Conservation (phyloP, 2,329 filamentous ascomycete genomes). For the Pseudogymnoascus sp. region DNA sequence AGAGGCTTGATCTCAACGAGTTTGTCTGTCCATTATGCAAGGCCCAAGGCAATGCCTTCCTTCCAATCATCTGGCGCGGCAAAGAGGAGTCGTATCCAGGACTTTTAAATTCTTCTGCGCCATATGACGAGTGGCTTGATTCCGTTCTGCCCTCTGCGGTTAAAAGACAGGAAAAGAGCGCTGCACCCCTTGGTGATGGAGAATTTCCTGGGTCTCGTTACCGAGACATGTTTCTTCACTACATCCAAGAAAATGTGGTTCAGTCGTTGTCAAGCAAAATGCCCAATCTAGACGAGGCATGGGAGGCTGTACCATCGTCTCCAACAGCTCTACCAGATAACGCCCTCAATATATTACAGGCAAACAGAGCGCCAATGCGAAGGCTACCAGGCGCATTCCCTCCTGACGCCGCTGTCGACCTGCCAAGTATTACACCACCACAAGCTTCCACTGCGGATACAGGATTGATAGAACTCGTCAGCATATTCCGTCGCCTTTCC, state of each 20-base stretch:
- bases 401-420: conserved; percentile 25
- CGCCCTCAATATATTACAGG: not conserved
- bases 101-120: conserved; percentile 47
- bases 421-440: conserved; percentile 22
- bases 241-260: conserved; percentile 42
- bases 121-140: conserved; percentile 46
- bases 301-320: not conserved
- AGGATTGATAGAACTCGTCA: conserved; percentile 46
- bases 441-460: conserved; percentile 33
- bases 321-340: not conserved
- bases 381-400: not conserved
- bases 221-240: conserved; percentile 42
- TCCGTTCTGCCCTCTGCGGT: conserved; percentile 28
- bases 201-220: conserved; percentile 25
- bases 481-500: conserved; percentile 52
- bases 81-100: conserved; percentile 78
- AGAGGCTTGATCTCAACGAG: conserved; percentile 69
- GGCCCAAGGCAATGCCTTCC: conserved; percentile 86
- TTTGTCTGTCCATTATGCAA: conserved; percentile 97
- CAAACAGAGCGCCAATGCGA: not conserved
- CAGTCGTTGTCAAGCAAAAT: conserved; percentile 36
- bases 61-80: conserved; percentile 92
- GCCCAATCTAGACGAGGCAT: conserved; percentile 6
- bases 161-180: conserved; percentile 40
- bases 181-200: conserved; percentile 26